phyloP scores from a whole-genome alignment of 2,329 filamentous ascomycete genomes.

The Botryotinia globosa region DNA sequence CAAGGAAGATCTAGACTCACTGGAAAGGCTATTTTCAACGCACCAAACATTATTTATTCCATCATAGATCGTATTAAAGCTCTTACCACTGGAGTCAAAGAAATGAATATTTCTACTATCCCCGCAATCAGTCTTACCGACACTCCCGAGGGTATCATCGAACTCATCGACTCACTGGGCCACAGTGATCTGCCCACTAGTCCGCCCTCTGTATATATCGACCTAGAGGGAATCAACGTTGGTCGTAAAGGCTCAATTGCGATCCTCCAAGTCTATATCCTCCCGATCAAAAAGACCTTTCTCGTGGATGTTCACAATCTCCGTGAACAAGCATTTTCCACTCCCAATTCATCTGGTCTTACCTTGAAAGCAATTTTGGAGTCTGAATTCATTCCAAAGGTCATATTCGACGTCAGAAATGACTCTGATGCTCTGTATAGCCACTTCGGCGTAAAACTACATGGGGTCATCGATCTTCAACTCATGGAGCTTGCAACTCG shows the following conservation, averaged over 20 bases:
- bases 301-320: slow-evolving; percentile 46
- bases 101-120: background rate
- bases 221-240: slow-evolving; percentile 46
- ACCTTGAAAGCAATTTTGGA: slow-evolving; percentile 47
- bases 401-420: slow-evolving; percentile 58
- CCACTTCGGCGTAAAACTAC: slow-evolving; percentile 45
- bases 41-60: background rate
- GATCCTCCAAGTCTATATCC: slow-evolving; percentile 41
- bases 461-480: slow-evolving; percentile 52
- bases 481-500: slow-evolving; percentile 52
- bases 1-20: background rate
- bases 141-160: slow-evolving; percentile 3
- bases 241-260: slow-evolving; percentile 44
- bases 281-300: slow-evolving; percentile 35
- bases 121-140: background rate
- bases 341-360: slow-evolving; percentile 26
- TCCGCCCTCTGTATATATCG: slow-evolving; percentile 43
- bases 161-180: slow-evolving; percentile 15
- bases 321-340: slow-evolving; percentile 39
- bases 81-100: background rate
- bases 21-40: background rate
- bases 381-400: slow-evolving; percentile 45
- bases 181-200: slow-evolving; percentile 24
- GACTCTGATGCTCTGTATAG: slow-evolving; percentile 55
- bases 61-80: background rate